Evolutionary conservation across 2,329 filamentous ascomycete species (phyloP).

Genomic region (Cytospora piceicola): DNA sequence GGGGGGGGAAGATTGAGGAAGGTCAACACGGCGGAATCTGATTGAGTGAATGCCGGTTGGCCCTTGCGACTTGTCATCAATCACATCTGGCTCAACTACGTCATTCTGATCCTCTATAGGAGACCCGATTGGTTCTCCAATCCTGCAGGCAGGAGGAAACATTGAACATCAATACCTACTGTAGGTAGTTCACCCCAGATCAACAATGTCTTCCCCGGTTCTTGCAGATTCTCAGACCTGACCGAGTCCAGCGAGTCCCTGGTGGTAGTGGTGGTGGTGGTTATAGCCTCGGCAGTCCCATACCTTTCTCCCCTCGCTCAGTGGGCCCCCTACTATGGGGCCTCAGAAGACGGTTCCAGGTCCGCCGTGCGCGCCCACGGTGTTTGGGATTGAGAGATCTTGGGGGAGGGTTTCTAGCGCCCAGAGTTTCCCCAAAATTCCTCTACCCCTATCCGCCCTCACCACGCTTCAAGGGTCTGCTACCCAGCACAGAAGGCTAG

Average conservation of each 20-base stretch:
- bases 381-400: neutral
- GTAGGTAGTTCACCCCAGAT: neutral
- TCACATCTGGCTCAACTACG: neutral
- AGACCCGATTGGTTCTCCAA: neutral
- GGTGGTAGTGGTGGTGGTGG: neutral
- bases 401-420: neutral
- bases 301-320: neutral
- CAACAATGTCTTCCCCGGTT: neutral
- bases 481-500: too few relatives aligned
- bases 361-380: neutral
- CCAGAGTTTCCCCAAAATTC: neutral
- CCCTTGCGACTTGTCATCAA: neutral
- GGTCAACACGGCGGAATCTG: neutral
- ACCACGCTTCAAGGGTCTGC: neutral
- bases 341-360: neutral
- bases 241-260: neutral
- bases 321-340: neutral
- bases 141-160: neutral
- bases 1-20: too few relatives aligned
- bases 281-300: neutral
- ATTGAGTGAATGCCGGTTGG: conserved; percentile 1
- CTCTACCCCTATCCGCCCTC: neutral
- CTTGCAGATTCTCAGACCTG: neutral
- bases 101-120: neutral
- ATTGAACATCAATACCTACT: neutral